Percentiles rank a stretch among this genome's conserved stretches.
Conservation (phyloP, 1,284 basidiomycete species). For the Baeospora myosura region DNA sequence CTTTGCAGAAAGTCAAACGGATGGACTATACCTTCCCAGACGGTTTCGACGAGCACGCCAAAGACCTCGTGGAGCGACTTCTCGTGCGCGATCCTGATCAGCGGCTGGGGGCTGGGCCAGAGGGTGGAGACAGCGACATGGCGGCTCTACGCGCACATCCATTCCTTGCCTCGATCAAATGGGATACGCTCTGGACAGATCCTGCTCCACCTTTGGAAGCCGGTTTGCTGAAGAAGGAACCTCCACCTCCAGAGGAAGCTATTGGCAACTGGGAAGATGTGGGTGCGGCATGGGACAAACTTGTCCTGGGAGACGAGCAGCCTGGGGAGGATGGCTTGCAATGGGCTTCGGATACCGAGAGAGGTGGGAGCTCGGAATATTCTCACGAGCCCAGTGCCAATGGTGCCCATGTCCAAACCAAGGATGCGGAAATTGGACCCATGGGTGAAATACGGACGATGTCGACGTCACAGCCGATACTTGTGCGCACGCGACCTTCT, state of each 20-base stretch:
- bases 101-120: conserved; percentile 58
- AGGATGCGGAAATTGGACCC: conserved; percentile 22
- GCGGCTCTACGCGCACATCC: conserved; percentile 64
- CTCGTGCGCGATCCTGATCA: conserved; percentile 65
- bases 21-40: conserved; percentile 70
- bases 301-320: conserved; percentile 29
- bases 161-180: conserved; percentile 69
- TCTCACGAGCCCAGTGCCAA: conserved; percentile 4
- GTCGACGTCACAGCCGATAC: conserved; percentile 5
- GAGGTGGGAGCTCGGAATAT: conserved; percentile 22
- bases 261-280: conserved; percentile 42
- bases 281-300: conserved; percentile 47
- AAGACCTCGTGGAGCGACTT: conserved; percentile 59
- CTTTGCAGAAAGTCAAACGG: conserved; percentile 73
- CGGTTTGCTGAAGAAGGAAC: conserved; percentile 46
- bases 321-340: conserved; percentile 28
- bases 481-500: conserved; percentile 16
- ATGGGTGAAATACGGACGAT: conserved; percentile 28
- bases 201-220: conserved; percentile 51
- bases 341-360: conserved; percentile 45
- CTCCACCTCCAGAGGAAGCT: conserved; percentile 22
- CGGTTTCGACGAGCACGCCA: conserved; percentile 61
- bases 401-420: conserved; percentile 4
- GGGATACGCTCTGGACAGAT: conserved; percentile 69
- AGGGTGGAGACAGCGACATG: conserved; percentile 38